A percentile compares a stretch with the other conserved stretches of the same genome.
These are phyloP conservation scores for Phytophthora boehmeriae DNA, from an alignment of 352 stramenopile genomes.

Conservation along the genomic window DNA sequence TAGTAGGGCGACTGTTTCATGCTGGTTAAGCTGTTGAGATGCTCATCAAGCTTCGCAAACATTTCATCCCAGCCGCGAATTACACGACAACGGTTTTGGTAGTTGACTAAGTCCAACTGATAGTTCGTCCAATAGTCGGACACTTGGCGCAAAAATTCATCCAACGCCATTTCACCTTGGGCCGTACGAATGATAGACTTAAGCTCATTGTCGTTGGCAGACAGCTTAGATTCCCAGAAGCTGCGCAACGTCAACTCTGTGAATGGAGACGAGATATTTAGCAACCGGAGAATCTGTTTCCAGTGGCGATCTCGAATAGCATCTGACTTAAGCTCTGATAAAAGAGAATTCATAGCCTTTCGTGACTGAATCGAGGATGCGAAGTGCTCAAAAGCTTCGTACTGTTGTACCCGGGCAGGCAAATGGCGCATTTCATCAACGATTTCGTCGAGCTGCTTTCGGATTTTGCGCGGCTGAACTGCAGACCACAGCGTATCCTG, in stretches of 20 bases:
- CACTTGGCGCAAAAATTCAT: constrained; percentile 98
- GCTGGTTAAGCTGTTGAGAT: constrained; percentile 97
- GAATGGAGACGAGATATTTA: constrained; percentile 94
- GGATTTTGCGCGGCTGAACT: constrained; percentile 94
- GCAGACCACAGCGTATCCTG: constrained; percentile 95
- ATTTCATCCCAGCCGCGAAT: constrained; percentile 99
- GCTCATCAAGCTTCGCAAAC: constrained; percentile 99
- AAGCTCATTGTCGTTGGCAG: constrained; percentile 94
- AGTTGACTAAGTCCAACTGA: constrained; percentile 92
- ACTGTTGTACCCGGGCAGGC: constrained; percentile 96
- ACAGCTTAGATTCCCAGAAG: constrained; percentile 97
- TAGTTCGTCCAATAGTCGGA: constrained; percentile 91
- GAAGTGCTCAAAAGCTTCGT: constrained; percentile 97
- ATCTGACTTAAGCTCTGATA: constrained; percentile 98
- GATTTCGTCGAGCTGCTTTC: constrained; percentile 97
- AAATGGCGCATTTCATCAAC: constrained; percentile 96
- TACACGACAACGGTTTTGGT: constrained; percentile 95
- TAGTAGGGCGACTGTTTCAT: constrained; percentile 99
- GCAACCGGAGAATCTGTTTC: constrained; percentile 96
- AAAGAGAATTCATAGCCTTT: constrained; percentile 92
- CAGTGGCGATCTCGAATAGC: constrained; percentile 99
- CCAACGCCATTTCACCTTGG: constrained; percentile 99
- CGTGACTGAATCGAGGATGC: constrained; percentile 94
- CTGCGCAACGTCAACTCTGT: constrained; percentile 96
- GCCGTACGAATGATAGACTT: constrained; percentile 97